These are phyloP conservation scores for Mortierella sp. DNA, from an alignment of 371 early-diverging fungal genomes.

Conservation along the genomic window DNA sequence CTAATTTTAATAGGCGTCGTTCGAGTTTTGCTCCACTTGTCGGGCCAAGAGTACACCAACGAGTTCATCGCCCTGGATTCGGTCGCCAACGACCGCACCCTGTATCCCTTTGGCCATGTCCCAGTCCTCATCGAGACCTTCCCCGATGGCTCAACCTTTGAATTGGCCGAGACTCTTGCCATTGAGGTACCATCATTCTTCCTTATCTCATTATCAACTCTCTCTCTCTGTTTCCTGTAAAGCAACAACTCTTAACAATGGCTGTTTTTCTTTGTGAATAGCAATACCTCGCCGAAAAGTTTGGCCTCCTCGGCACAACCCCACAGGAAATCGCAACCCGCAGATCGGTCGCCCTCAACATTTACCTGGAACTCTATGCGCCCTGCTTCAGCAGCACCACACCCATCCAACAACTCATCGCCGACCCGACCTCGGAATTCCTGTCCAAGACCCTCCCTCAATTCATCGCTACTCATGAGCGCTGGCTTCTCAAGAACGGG, in stretches of 20 bases:
- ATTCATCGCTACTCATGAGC: constrained; percentile 28
- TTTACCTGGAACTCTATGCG: constrained; percentile 33
- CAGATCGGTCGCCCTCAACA: constrained; percentile 42
- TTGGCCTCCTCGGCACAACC: constrained; percentile 33
- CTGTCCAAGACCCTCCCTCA: constrained; percentile 27
- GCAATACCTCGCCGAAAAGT: constrained; percentile 55
- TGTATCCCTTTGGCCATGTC: constrained; percentile 44
- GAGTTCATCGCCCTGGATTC: constrained; percentile 26
- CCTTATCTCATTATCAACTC: no score
- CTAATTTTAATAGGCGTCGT: constrained; percentile 11
- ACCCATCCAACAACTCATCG: constrained; percentile 23
- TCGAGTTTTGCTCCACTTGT: constrained; percentile 37
- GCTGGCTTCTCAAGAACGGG: constrained; percentile 47
- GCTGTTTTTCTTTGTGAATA: not conserved
- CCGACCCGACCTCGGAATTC: constrained; percentile 24
- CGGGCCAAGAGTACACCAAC: constrained; percentile 38
- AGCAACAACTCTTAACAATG: not conserved
- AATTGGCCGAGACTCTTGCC: constrained; percentile 38
- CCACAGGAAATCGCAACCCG: constrained; percentile 29
- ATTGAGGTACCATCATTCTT: constrained; percentile 45
- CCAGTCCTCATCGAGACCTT: constrained; percentile 39
- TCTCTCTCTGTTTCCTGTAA: no score
- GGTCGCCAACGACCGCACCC: constrained; percentile 17
- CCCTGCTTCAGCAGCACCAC: constrained; percentile 16
- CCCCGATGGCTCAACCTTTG: constrained; percentile 41